Conservation (phyloP, 2,329 filamentous ascomycete genomes). For the Sporothrix sp. region DNA sequence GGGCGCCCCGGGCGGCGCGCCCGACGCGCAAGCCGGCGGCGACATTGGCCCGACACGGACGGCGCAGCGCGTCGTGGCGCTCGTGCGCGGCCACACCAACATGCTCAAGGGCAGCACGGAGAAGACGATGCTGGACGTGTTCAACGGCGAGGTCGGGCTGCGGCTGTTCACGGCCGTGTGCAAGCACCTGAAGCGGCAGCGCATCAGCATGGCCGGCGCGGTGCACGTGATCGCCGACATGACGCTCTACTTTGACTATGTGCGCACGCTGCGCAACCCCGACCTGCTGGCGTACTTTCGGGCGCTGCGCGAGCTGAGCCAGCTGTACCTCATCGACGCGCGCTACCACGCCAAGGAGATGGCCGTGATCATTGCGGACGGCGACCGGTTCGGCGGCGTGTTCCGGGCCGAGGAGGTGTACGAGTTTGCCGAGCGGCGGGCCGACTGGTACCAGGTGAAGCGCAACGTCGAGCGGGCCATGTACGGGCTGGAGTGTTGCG, state of each 20-base stretch:
- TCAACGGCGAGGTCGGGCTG: conserved; percentile 93
- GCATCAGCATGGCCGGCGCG: conserved; percentile 79
- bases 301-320: conserved; percentile 80
- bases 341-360: conserved; percentile 88
- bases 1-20: neutral
- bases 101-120: conserved; percentile 95
- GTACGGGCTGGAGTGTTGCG: conserved; percentile 81
- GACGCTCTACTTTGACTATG: conserved; percentile 83
- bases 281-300: conserved; percentile 84
- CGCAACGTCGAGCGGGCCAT: conserved; percentile 87
- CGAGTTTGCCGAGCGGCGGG: conserved; percentile 86
- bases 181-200: conserved; percentile 95
- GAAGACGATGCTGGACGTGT: conserved; percentile 96
- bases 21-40: conserved; percentile 11
- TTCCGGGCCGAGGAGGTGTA: conserved; percentile 96
- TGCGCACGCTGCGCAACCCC: conserved; percentile 69
- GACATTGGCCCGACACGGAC: conserved; percentile 61
- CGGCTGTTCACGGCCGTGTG: conserved; percentile 85
- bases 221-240: conserved; percentile 93
- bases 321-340: conserved; percentile 88
- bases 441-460: conserved; percentile 90
- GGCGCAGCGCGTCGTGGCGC: conserved; percentile 68
- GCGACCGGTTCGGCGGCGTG: conserved; percentile 79
- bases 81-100: conserved; percentile 78
- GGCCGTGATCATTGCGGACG: conserved; percentile 88